Percentiles rank a stretch among this genome's conserved stretches.
These are phyloP conservation scores for Fusarium proliferatum DNA, from an alignment of 2,329 filamentous ascomycete species.

Conservation along the genomic window DNA sequence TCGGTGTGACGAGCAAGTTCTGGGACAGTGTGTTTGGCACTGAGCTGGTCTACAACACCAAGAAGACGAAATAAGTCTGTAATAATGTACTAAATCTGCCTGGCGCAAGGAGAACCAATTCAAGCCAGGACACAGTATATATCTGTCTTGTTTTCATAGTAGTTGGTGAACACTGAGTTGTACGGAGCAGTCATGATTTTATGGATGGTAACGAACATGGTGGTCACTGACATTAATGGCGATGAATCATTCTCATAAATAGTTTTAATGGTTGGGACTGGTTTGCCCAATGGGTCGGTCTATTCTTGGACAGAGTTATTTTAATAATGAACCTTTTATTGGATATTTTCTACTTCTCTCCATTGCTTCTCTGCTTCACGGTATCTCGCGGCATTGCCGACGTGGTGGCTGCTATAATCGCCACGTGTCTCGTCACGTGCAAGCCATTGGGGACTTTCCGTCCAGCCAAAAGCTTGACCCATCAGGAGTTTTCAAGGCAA, in stretches of 20 bases:
- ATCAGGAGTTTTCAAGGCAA: constrained; percentile 36
- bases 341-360: neutral
- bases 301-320: constrained; percentile 33
- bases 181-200: constrained; percentile 40
- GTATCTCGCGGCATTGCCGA: neutral
- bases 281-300: constrained; percentile 28
- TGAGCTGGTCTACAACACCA: constrained; percentile 66
- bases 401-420: constrained; percentile 14
- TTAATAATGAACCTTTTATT: constrained; percentile 34
- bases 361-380: neutral
- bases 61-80: constrained; percentile 49
- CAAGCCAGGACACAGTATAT: constrained; percentile 29
- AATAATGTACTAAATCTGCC: neutral
- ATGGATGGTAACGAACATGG: constrained; percentile 44
- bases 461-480: constrained; percentile 40
- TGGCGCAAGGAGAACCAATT: neutral
- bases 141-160: constrained; percentile 24
- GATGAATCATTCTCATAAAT: constrained; percentile 34
- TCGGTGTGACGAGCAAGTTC: constrained; percentile 95
- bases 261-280: constrained; percentile 44
- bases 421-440: constrained; percentile 42
- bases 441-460: neutral
- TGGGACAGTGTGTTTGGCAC: constrained; percentile 96
- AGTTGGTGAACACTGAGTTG: constrained; percentile 34
- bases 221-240: constrained; percentile 41